Evolutionary conservation across 2,329 filamentous ascomycete genomes (phyloP).

Genomic region (Trichothecium roseum): DNA sequence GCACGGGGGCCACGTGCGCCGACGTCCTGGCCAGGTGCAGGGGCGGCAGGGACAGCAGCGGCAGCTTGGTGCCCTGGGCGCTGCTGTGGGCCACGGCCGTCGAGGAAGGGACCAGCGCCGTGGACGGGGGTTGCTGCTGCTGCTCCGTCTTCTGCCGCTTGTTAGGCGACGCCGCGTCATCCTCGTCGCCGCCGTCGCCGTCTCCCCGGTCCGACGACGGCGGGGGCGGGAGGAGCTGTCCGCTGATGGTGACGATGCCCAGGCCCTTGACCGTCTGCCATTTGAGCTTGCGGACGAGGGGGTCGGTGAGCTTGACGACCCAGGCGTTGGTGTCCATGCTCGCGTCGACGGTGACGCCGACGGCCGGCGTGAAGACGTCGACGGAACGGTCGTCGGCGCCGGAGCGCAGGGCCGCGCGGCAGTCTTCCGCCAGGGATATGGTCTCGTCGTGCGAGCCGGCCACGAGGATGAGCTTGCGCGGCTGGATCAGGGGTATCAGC

Average conservation of each 20-base stretch:
- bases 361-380: constrained; percentile 71
- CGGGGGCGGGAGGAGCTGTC: constrained; percentile 38
- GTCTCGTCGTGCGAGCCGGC: constrained; percentile 75
- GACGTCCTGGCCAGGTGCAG: constrained; percentile 7
- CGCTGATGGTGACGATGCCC: constrained; percentile 87
- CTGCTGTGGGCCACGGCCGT: constrained; percentile 4
- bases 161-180: constrained; percentile 16
- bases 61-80: not conserved
- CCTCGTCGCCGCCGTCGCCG: constrained; percentile 24
- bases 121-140: too few relatives aligned
- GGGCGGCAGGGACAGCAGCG: not conserved
- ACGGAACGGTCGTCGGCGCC: constrained; percentile 38
- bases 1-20: constrained; percentile 52
- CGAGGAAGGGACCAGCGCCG: constrained; percentile 13
- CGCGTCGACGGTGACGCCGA: constrained; percentile 71
- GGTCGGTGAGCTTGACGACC: constrained; percentile 82
- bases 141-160: constrained; percentile 39
- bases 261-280: constrained; percentile 92
- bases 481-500: constrained; percentile 87
- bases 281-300: constrained; percentile 74
- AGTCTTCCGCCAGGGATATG: constrained; percentile 65
- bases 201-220: constrained; percentile 27
- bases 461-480: constrained; percentile 88
- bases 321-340: constrained; percentile 97
- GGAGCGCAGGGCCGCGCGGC: constrained; percentile 53